Evolutionary conservation across 1,139 yeast genomes (phyloP), one percentile per base, ranked within the genome.

Genomic region (Geotrichum aggregatum): DNA sequence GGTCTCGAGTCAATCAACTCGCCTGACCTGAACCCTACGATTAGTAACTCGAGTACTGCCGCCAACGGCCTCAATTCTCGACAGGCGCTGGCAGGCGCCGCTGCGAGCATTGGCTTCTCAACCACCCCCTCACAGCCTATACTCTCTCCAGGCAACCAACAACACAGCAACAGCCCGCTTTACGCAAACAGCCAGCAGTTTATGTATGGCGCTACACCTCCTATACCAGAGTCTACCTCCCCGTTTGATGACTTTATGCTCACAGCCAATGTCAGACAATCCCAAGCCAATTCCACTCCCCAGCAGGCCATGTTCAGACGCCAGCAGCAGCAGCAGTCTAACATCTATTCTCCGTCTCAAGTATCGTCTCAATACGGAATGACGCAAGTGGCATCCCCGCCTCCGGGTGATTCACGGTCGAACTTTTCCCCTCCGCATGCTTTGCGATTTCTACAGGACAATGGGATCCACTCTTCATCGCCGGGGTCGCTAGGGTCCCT

Each of bases 221-320:
- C 67, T 1, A 54, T 64, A 7, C 64, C 64, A 18, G 64, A 56
- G 43, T 61, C 67, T 7, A 58, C 68, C 14, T 64, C 69, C 6
- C 68, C 69, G 24, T 65, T 64, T 53, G 66, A 66, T 53, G 65
- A 63, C 44, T 63, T 62, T 45, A 57, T 60, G 59, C 53, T 61
- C 33, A 39, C 44, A 47, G 24, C 28, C 22, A 49, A 49, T 43
- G 28, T 43, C 7, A 21, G 16, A 21, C 44, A 21, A 40, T n/a
- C 44, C 33, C 44, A 40, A 30, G 33, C 30, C 30, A 40, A 26
- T 34, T 30, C 47, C 8, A 44, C 38, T 26, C 39, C 52, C 39
- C 46, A 55, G 44, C 49, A 59, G 57, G 52, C 54, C 52, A 24
- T 52, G 48, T 47, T 24, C 21, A 14, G 35, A 31, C 47, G 39